Evolutionary conservation across 169 alveolate genomes (phyloP).

Genomic region (Cyclospora cayetanensis): DNA sequence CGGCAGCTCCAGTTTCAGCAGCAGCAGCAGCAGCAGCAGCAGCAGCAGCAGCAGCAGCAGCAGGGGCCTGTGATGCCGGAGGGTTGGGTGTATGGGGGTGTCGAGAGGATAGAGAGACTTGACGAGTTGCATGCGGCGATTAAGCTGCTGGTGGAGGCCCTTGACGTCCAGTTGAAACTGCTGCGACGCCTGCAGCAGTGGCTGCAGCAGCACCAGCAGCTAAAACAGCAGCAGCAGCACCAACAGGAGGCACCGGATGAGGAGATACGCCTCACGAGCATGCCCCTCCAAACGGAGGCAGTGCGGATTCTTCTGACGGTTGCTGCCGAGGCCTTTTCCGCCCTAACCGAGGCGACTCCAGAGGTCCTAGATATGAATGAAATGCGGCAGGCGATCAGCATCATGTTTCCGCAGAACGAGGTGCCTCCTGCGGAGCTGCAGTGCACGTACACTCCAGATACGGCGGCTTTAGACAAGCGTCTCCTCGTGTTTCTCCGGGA

Average conservation of each 20-base stretch:
- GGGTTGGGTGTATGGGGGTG: slow-evolving; percentile 67
- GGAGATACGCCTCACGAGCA: slow-evolving; percentile 54
- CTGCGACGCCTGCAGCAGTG: slow-evolving; percentile 62
- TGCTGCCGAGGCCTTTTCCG: slow-evolving; percentile 11
- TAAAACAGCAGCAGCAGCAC: slow-evolving; percentile 44
- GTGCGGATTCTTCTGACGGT: slow-evolving; percentile 17
- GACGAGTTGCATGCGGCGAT: slow-evolving; percentile 62
- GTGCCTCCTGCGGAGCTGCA: slow-evolving; percentile 65
- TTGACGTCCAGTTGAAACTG: slow-evolving; percentile 64
- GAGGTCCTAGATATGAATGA: slow-evolving; percentile 67
- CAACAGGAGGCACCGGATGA: slow-evolving; percentile 64
- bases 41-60: not conserved
- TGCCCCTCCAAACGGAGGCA: slow-evolving; percentile 35
- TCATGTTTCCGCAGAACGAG: slow-evolving; percentile 63
- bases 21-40: slow-evolving; percentile 10
- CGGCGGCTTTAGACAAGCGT: slow-evolving; percentile 58
- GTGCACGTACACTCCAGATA: slow-evolving; percentile 42
- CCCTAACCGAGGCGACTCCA: slow-evolving; percentile 41
- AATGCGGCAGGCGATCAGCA: slow-evolving; percentile 66
- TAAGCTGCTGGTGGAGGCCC: slow-evolving; percentile 51
- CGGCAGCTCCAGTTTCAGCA: not conserved
- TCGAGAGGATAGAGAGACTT: slow-evolving; percentile 52
- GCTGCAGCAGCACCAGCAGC: slow-evolving; percentile 54
- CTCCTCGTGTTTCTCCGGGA: slow-evolving; percentile 46
- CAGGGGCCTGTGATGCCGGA: slow-evolving; percentile 41